These are phyloP conservation scores for Boletus rubropictus DNA, from an alignment of 768 basidiomycete genomes.

Conservation along the genomic window DNA sequence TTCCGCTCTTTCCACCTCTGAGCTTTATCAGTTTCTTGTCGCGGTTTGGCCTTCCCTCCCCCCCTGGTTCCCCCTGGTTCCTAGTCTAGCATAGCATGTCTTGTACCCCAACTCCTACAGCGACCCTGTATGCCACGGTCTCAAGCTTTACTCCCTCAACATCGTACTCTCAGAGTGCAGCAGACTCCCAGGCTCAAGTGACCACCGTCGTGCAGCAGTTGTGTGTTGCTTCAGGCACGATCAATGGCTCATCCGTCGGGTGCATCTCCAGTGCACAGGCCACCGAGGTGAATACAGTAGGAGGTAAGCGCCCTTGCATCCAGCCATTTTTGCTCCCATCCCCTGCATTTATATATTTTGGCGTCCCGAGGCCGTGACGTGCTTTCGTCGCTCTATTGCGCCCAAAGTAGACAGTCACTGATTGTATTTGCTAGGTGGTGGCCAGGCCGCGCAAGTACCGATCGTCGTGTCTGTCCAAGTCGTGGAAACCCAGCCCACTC, in stretches of 20 bases:
- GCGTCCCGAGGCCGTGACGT: conserved; percentile 21
- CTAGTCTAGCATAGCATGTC: conserved; percentile 21
- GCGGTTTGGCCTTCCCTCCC: background rate
- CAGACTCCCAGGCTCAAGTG: conserved; percentile 28
- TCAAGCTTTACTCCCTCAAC: conserved; percentile 33
- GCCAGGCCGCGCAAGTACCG: conserved; percentile 36
- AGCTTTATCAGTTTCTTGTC: background rate
- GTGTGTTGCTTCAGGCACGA: conserved; percentile 30
- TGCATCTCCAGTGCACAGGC: conserved; percentile 27
- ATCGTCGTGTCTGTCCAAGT: conserved; percentile 34
- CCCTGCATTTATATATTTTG: too few species aligned
- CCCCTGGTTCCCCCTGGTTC: background rate
- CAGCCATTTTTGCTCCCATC: too few species aligned
- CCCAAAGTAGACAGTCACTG: conserved; percentile 6
- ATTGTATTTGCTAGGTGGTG: conserved; percentile 22
- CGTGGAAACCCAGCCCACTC: conserved; percentile 25
- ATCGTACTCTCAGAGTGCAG: conserved; percentile 33
- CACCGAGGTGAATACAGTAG: conserved; percentile 30
- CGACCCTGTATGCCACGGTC: conserved; percentile 37
- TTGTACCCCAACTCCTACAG: conserved; percentile 40
- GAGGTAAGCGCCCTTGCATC: conserved; percentile 26
- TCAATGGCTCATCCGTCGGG: conserved; percentile 21
- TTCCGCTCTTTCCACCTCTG: background rate
- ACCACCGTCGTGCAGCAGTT: conserved; percentile 31
- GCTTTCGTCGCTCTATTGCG: background rate